Evolutionary conservation across 1,284 basidiomycete species (phyloP).

Genomic region (Ceratobasidium sp.): DNA sequence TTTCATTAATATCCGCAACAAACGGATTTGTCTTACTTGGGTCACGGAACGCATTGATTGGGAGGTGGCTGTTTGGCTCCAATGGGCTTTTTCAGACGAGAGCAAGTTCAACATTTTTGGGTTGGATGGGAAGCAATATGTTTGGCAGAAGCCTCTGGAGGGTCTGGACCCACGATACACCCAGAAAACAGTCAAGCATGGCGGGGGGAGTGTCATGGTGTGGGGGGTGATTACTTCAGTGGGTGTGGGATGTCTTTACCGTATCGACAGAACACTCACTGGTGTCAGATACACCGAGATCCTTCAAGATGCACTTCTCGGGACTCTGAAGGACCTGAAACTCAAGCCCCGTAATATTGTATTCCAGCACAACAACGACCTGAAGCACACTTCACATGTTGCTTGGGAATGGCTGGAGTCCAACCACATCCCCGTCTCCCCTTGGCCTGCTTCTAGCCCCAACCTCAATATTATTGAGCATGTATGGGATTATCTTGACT

Average conservation of each 20-base stretch:
- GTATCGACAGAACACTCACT: constrained; percentile 42
- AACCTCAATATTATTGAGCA: constrained; percentile 32
- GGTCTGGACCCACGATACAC: not conserved
- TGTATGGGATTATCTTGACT: not conserved
- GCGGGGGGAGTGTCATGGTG: not conserved
- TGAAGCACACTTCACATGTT: not conserved
- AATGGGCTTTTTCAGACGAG: constrained; percentile 33
- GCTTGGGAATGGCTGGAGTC: not conserved
- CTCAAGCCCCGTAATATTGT: not conserved
- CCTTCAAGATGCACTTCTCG: not conserved
- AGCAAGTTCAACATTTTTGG: constrained; percentile 22
- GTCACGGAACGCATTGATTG: not conserved
- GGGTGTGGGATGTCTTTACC: constrained; percentile 49
- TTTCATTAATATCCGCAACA: not conserved
- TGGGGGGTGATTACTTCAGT: constrained; percentile 35
- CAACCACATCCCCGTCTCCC: not conserved
- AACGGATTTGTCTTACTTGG: not conserved
- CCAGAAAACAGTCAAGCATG: not conserved
- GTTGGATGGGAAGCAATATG: not conserved
- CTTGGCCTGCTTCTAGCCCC: constrained; percentile 15
- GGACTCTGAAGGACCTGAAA: not conserved
- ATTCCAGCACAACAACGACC: constrained; percentile 13
- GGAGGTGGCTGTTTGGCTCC: not conserved
- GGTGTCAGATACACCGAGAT: not conserved
- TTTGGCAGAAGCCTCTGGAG: not conserved